phyloP scores from a whole-genome alignment of 257 asterid genomes.

The Lavandula angustifolia region DNA sequence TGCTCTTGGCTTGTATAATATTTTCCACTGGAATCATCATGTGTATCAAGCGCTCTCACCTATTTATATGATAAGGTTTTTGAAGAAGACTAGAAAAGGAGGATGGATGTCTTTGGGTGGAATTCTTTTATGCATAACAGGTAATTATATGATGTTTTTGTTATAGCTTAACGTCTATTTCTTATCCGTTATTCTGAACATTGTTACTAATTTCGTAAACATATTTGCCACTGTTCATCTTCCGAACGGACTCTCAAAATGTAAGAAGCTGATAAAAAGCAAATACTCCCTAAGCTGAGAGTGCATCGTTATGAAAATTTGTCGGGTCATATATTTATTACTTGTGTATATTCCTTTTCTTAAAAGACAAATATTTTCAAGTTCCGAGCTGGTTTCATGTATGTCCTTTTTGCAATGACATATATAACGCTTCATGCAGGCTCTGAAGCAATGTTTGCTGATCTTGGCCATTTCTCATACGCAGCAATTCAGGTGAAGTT shows the following conservation, averaged over 20 bases:
- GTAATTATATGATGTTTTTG: slow-evolving; percentile 33
- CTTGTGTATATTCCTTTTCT: no score
- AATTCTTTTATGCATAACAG: slow-evolving; percentile 91
- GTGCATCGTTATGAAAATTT: neutral
- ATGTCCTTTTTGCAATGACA: neutral
- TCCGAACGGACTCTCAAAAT: neutral
- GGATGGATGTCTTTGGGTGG: slow-evolving; percentile 99
- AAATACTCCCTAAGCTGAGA: neutral
- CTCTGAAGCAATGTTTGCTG: slow-evolving; percentile 98
- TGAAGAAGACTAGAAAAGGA: slow-evolving; percentile 92
- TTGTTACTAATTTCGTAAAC: neutral
- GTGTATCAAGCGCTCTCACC: slow-evolving; percentile 95
- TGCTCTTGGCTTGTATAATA: slow-evolving; percentile 78
- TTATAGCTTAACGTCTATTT: neutral
- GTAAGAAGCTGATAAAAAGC: neutral
- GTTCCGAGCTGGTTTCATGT: neutral
- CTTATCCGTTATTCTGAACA: neutral
- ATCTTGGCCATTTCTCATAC: slow-evolving; percentile 93
- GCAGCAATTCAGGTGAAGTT: slow-evolving; percentile 81
- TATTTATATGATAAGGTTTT: slow-evolving; percentile 70
- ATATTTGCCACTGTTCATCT: neutral
- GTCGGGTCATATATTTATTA: neutral
- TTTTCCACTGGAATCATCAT: slow-evolving; percentile 78
- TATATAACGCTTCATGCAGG: slow-evolving; percentile 47
- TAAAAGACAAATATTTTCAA: neutral